Evolutionary conservation across 2,329 filamentous ascomycete species (phyloP), one percentile per base, ranked within the genome.

Genomic region (Ascochyta rabiei): DNA sequence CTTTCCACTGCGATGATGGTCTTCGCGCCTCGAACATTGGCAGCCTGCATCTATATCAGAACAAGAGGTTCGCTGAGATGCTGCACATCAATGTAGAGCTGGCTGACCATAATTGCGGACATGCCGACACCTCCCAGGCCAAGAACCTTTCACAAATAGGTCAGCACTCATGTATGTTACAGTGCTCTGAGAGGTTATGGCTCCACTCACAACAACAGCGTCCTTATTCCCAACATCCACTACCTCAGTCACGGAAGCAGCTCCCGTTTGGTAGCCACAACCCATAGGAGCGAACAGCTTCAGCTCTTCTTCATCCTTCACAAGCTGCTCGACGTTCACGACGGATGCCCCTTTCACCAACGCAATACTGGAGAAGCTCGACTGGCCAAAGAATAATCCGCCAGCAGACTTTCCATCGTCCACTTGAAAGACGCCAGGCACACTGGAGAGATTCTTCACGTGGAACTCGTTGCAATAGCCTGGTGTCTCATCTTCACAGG

Each of bases 391-490:
- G 67, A 84, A 84, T 6, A 61, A 31, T 8, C 59, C 61, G 3
- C 77, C 77, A 4, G 67, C 68, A 28, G 69, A 62, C 19, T 62
- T 63, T 35, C 70, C 65, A 13, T 44, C 53, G 3, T 45, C 48
- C 1, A 46, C 13, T 38, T 61, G 43, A 38, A 63, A 62, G 53
- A 78, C 75, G 26, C 62, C 62, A 1, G 48, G 53, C 44, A 56
- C 62, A 6, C 62, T 60, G 47, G 69, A 68, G 49, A 79, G 74
- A 65, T 85, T 84, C 57, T 79, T 73, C 4, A 73, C 67, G 45
- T 76, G 77, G 63, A 81, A 84, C n/a, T 73, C 61, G 42, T 68
- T 60, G 70, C 82, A 85, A 65, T 84, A 78, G 0, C 79, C 79
- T 0, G 77, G 76, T 26, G 77, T 74, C 4, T 76, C 76, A 0